Evolutionary conservation across 148 eudicot genomes (phyloP).

Genomic region (Bassia scoparia): DNA sequence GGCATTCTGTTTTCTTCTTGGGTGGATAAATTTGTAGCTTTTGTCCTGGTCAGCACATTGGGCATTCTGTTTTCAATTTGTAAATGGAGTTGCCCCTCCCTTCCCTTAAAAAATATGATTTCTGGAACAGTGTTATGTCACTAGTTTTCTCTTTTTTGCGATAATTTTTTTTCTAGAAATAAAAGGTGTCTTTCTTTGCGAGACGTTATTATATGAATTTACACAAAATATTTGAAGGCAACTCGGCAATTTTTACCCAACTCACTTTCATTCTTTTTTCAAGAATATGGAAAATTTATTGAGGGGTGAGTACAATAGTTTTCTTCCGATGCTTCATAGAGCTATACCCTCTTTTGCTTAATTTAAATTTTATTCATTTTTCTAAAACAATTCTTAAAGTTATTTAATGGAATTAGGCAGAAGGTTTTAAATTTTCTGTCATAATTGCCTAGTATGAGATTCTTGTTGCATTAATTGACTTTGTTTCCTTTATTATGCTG

Average conservation of each 20-base stretch:
- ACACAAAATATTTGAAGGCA: too few relatives aligned
- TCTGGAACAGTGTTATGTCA: background rate
- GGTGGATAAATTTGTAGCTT: background rate
- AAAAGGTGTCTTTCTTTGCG: too few relatives aligned
- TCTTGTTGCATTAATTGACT: background rate
- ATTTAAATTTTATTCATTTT: background rate
- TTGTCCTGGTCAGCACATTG: background rate
- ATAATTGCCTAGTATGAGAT: background rate
- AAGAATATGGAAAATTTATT: background rate
- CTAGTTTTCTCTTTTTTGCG: too few relatives aligned
- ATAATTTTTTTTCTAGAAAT: too few relatives aligned
- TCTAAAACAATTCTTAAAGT: background rate
- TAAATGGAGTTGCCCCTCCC: background rate
- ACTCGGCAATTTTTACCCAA: too few relatives aligned
- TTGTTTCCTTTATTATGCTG: background rate
- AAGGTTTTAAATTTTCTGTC: background rate
- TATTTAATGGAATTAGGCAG: background rate
- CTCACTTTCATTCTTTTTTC: too few relatives aligned
- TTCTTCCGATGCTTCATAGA: background rate
- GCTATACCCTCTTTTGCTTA: background rate
- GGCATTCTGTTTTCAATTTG: background rate
- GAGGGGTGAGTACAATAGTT: too few relatives aligned
- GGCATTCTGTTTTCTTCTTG: background rate
- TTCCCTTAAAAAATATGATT: background rate
- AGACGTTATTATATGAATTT: too few relatives aligned